Conservation (phyloP, 2,329 filamentous ascomycete genomes). For the Cladorrhinum sp. region DNA sequence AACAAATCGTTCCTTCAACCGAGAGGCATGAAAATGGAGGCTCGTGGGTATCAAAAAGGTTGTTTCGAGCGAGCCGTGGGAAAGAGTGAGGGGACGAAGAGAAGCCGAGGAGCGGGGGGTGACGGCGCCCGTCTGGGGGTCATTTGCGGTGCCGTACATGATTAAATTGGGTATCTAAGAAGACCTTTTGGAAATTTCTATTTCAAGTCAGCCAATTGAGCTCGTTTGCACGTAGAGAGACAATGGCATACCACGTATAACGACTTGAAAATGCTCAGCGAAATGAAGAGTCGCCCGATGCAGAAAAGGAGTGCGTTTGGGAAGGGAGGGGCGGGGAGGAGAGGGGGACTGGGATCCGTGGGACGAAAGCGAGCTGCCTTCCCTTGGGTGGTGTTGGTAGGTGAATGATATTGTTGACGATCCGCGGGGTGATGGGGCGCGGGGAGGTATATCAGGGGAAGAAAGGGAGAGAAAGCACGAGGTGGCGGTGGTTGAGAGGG, state of each 20-base stretch:
- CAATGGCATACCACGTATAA: constrained; percentile 1
- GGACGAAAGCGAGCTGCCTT: neutral
- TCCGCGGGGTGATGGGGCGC: constrained; percentile 4
- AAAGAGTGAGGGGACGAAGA: constrained; percentile 83
- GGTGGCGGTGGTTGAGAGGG: constrained; percentile 1
- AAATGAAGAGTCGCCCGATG: neutral
- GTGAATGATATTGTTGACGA: neutral
- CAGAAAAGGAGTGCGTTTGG: neutral
- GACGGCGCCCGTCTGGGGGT: constrained; percentile 91
- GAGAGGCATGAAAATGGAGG: constrained; percentile 92
- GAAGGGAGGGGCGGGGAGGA: neutral
- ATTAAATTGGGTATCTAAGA: constrained; percentile 46
- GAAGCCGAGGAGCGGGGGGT: constrained; percentile 93
- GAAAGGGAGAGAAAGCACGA: neutral
- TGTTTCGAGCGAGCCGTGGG: constrained; percentile 93
- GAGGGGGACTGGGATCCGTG: constrained; percentile 3
- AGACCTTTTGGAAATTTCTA: constrained; percentile 3
- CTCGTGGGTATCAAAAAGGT: constrained; percentile 93
- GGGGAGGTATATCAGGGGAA: constrained; percentile 1
- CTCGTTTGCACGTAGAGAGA: neutral
- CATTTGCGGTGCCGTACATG: constrained; percentile 84
- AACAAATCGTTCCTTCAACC: constrained; percentile 88
- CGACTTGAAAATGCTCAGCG: neutral
- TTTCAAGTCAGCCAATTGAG: neutral
- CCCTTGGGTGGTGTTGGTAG: neutral